Evolutionary conservation across 2,329 filamentous ascomycete genomes (phyloP), one percentile per base, ranked within the genome.

Genomic region (Paradendryphiella salina): DNA sequence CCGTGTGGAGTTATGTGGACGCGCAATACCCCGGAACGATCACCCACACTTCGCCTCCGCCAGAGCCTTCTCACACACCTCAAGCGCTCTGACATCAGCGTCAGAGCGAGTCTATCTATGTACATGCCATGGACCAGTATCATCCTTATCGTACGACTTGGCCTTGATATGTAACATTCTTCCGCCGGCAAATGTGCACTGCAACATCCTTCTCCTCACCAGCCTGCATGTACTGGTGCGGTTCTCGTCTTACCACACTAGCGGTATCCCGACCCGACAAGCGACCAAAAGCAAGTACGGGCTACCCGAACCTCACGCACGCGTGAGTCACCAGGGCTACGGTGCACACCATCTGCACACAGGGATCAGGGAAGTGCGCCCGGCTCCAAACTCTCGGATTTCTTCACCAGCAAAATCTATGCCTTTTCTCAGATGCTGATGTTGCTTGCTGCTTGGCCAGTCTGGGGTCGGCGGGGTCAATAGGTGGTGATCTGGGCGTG

Each of bases 341-440:
- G 49, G 53, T 50, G 50, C 54, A 41, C 42, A 51, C 41, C 34
- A 50, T 23, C 39, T 53, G 45, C 46, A 39, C 40, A 50, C 53
- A 57, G 56, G 54, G 53, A 50, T 60, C 59, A 59, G 55, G 61
- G 61, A 59, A 54, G 53, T 50, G 43, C 50, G 47, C 59, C 52
- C 61, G 49, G 54, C 65, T 50, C 64, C 64, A 66, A 34, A 40
- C 50, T 46, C 20, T 41, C 43, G 64, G 64, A 54, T 41, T 45
- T 23, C 14, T 47, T 54, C 48, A 59, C 52, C 59, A 55, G 56
- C 52, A 60, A 53, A 54, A 56, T 15, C 50, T 39, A 26, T 29
- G 29, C 38, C 56, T 43, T 48, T 52, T 54, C 23, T 50, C 52
- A 56, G 50, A 58, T 43, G 41, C 47, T 43, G 32, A 49, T 39